Conservation (phyloP, 164 flowering plant species). For the Aristolochia californica region DNA sequence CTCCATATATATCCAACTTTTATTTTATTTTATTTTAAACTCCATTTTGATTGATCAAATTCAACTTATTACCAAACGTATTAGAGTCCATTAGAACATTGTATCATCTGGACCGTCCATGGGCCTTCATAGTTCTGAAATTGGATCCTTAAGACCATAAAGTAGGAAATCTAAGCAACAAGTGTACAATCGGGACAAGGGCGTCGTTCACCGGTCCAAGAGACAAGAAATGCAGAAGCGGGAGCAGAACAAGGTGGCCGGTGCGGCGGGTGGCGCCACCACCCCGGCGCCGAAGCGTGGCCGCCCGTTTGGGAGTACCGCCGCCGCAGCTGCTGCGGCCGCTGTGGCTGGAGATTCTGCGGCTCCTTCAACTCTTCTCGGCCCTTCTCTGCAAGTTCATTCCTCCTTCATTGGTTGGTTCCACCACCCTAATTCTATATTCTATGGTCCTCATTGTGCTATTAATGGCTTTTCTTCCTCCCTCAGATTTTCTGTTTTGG, state of each 20-base stretch:
- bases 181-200: no score
- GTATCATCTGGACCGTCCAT: no score
- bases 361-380: conserved; percentile 67
- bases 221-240: conserved; percentile 48
- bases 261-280: conserved; percentile 42
- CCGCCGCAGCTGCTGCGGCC: conserved; percentile 26
- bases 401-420: conserved; percentile 65
- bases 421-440: neutral
- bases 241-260: conserved; percentile 52
- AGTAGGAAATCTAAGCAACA: no score
- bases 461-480: neutral
- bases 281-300: conserved; percentile 72
- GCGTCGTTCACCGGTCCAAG: neutral
- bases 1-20: no score
- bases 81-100: no score
- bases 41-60: no score
- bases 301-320: conserved; percentile 72
- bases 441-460: neutral
- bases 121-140: no score
- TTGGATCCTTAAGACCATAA: no score
- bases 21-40: no score
- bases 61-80: no score
- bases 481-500: neutral
- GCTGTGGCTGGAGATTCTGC: conserved; percentile 42
- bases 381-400: conserved; percentile 87